A percentile compares a stretch with the other conserved stretches of the same genome.
These are phyloP conservation scores for Protomyces macrosporus DNA, from an alignment of 1,139 yeast species.

Conservation along the genomic window DNA sequence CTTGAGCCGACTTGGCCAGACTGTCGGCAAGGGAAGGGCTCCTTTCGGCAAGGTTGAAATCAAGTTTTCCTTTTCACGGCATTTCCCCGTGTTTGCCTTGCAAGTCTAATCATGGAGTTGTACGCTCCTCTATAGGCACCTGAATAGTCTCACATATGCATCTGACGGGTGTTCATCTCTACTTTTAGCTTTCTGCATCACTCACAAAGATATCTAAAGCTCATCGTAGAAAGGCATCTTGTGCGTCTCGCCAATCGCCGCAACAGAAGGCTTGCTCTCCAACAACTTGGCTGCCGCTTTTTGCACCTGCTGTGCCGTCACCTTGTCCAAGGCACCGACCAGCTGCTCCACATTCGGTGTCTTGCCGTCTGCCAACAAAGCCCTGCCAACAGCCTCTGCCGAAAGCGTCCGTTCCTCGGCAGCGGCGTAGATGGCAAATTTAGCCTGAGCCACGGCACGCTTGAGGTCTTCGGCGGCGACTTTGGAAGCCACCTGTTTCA, in stretches of 20 bases:
- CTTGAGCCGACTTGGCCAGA: neutral
- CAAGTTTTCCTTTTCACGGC: neutral
- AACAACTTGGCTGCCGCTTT: slow-evolving; percentile 48
- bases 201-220: slow-evolving; percentile 41
- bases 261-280: slow-evolving; percentile 70
- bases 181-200: neutral
- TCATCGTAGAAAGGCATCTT: slow-evolving; percentile 87
- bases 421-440: slow-evolving; percentile 40
- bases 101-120: neutral
- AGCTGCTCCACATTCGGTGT: slow-evolving; percentile 27
- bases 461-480: slow-evolving; percentile 42
- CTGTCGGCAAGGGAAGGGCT: neutral
- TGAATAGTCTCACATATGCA: neutral
- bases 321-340: slow-evolving; percentile 39
- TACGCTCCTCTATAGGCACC: neutral
- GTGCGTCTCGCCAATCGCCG: slow-evolving; percentile 85
- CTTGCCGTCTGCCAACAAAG: slow-evolving; percentile 37
- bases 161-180: neutral
- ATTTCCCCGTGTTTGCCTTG: neutral
- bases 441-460: slow-evolving; percentile 47
- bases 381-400: slow-evolving; percentile 31
- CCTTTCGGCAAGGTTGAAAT: neutral
- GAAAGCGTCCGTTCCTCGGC: slow-evolving; percentile 42
- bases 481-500: slow-evolving; percentile 31
- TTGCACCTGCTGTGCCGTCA: slow-evolving; percentile 48